These are phyloP conservation scores for Aspergillus candidus DNA, from an alignment of 2,329 filamentous ascomycete genomes.

Conservation along the genomic window DNA sequence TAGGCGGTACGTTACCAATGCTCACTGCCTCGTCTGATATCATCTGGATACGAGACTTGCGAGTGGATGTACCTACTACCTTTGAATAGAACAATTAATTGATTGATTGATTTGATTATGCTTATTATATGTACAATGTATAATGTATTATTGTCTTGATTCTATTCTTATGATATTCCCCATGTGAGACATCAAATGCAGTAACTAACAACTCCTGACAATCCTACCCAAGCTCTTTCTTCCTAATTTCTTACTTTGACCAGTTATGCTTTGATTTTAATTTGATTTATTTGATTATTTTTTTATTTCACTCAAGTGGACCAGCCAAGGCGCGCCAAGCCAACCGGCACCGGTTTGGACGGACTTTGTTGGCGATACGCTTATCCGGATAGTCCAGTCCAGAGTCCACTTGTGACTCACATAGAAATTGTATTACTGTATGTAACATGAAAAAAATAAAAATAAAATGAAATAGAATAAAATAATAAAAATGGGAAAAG, in stretches of 20 bases:
- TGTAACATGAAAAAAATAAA: neutral
- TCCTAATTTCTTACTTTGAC: conserved; percentile 7
- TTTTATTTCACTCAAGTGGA: conserved; percentile 4
- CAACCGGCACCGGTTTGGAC: conserved; percentile 17
- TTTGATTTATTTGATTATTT: neutral
- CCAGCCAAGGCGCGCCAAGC: conserved; percentile 21
- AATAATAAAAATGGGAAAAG: neutral
- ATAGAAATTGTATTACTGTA: neutral
- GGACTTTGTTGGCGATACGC: conserved; percentile 31
- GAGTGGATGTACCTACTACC: too few relatives aligned
- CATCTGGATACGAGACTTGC: too few relatives aligned
- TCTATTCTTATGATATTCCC: neutral
- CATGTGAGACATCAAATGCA: conserved; percentile 27
- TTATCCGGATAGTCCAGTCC: conserved; percentile 18
- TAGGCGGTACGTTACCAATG: too few relatives aligned
- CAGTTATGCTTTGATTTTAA: neutral
- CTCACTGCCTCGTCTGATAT: too few relatives aligned
- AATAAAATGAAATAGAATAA: neutral
- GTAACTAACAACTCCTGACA: conserved; percentile 7
- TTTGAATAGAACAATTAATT: too few relatives aligned
- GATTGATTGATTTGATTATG: too few relatives aligned
- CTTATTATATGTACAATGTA: too few relatives aligned
- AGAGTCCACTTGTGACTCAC: neutral
- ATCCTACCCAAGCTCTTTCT: conserved; percentile 1
- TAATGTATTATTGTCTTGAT: too few relatives aligned